Conservation (phyloP, 2,329 filamentous ascomycete species). For the Cyclaneusma minus region DNA sequence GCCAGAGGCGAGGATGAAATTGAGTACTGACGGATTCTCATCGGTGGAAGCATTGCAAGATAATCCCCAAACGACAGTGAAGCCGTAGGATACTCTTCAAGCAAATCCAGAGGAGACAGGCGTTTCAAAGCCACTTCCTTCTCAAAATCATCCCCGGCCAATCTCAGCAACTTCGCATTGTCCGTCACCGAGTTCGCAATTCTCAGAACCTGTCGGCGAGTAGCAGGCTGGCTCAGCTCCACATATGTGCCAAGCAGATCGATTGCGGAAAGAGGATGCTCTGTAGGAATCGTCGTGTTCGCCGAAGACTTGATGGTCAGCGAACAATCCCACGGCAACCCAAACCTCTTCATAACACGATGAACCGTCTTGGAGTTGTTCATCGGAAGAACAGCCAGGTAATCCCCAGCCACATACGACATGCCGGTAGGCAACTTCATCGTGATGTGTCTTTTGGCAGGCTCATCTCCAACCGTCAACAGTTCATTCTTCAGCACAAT, state of each 20-base stretch:
- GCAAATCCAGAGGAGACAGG: slow-evolving; percentile 50
- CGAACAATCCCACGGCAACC: slow-evolving; percentile 52
- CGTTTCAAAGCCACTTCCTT: slow-evolving; percentile 36
- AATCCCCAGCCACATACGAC: slow-evolving; percentile 60
- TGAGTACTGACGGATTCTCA: slow-evolving; percentile 67
- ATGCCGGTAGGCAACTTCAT: slow-evolving; percentile 50
- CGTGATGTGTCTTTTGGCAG: slow-evolving; percentile 48
- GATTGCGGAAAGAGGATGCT: slow-evolving; percentile 39
- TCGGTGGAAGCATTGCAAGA: slow-evolving; percentile 57
- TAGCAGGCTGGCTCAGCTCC: slow-evolving; percentile 58
- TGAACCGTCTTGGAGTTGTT: slow-evolving; percentile 48
- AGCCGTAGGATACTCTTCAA: slow-evolving; percentile 46
- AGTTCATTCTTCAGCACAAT: slow-evolving; percentile 36
- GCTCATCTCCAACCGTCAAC: slow-evolving; percentile 32
- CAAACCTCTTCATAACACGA: slow-evolving; percentile 46
- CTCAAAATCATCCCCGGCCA: slow-evolving; percentile 31
- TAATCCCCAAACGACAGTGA: slow-evolving; percentile 49
- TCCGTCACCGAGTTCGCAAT: slow-evolving; percentile 4
- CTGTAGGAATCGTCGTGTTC: slow-evolving; percentile 37
- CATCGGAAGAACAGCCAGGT: slow-evolving; percentile 57
- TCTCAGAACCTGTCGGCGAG: slow-evolving; percentile 14
- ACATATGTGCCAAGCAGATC: slow-evolving; percentile 56
- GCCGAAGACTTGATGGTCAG: slow-evolving; percentile 40
- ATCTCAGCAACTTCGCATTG: slow-evolving; percentile 24
- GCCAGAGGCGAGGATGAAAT: slow-evolving; percentile 60